Percentiles rank a stretch among this genome's conserved stretches.
These are phyloP conservation scores for Reticulascus tulasneorum DNA, from an alignment of 2,329 filamentous ascomycete genomes.

Conservation along the genomic window DNA sequence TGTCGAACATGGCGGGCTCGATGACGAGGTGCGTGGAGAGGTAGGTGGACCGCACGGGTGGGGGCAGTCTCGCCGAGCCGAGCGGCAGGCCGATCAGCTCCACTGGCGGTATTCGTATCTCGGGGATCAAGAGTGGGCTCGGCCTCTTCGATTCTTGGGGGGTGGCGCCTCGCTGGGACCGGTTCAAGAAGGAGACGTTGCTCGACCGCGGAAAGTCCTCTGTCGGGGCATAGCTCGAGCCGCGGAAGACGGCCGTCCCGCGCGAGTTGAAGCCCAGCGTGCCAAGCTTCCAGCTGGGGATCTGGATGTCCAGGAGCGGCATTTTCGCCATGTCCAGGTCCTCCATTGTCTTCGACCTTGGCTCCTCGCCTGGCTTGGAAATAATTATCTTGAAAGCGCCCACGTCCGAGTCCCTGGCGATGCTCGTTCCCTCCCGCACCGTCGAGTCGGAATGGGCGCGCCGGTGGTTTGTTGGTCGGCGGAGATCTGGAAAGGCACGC, in stretches of 20 bases:
- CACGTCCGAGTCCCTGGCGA: slow-evolving; percentile 54
- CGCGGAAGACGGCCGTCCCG: slow-evolving; percentile 73
- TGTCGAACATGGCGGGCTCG: slow-evolving; percentile 76
- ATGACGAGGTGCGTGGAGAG: slow-evolving; percentile 49
- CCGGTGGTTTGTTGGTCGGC: slow-evolving; percentile 37
- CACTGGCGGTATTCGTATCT: slow-evolving; percentile 22
- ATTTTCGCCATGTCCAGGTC: slow-evolving; percentile 40
- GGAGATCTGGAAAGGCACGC: slow-evolving; percentile 26
- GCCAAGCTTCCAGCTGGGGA: slow-evolving; percentile 81
- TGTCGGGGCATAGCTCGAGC: slow-evolving; percentile 74
- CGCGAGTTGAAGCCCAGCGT: slow-evolving; percentile 73
- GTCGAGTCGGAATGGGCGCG: slow-evolving; percentile 76
- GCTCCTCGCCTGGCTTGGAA: slow-evolving; percentile 61
- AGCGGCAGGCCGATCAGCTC: slow-evolving; percentile 19
- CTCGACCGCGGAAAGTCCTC: slow-evolving; percentile 65
- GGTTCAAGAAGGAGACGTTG: slow-evolving; percentile 44
- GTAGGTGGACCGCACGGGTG: slow-evolving; percentile 41
- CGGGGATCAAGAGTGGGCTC: slow-evolving; percentile 33
- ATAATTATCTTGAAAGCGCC: slow-evolving; percentile 79
- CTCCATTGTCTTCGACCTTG: slow-evolving; percentile 60
- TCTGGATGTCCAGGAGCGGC: slow-evolving; percentile 66
- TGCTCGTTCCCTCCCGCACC: slow-evolving; percentile 58
- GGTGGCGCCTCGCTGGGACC: slow-evolving; percentile 30
- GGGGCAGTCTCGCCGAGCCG: slow-evolving; percentile 34
- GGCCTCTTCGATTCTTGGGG: slow-evolving; percentile 29